Evolutionary conservation across 2,329 filamentous ascomycete species (phyloP).

Genomic region (Hirsutella minnesotensis): DNA sequence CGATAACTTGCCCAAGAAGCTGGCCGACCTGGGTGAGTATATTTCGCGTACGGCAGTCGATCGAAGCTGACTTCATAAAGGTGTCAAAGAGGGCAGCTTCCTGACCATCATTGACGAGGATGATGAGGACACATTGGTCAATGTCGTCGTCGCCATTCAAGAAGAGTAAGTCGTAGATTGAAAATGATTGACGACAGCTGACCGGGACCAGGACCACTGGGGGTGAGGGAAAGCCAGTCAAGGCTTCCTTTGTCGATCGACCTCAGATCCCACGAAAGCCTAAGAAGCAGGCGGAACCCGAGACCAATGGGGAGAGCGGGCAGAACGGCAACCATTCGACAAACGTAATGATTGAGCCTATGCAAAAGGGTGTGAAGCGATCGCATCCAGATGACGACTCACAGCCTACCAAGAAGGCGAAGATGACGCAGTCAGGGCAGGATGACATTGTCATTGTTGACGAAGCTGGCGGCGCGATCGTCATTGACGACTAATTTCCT

Average conservation of each 20-base stretch:
- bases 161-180: constrained; percentile 36
- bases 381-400: constrained; percentile 28
- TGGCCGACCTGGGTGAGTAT: constrained; percentile 57
- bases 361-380: constrained; percentile 33
- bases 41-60: not conserved
- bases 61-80: constrained; percentile 20
- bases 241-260: constrained; percentile 29
- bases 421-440: constrained; percentile 21
- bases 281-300: constrained; percentile 25
- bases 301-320: constrained; percentile 26
- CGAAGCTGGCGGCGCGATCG: constrained; percentile 47
- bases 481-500: constrained; percentile 47
- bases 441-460: constrained; percentile 37
- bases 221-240: constrained; percentile 42
- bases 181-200: constrained; percentile 9
- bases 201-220: constrained; percentile 26
- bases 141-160: constrained; percentile 62
- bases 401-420: constrained; percentile 37
- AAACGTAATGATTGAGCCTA: constrained; percentile 19
- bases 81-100: constrained; percentile 61
- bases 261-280: constrained; percentile 41
- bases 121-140: constrained; percentile 61
- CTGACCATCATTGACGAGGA: constrained; percentile 79
- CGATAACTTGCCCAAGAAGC: constrained; percentile 70
- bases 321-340: constrained; percentile 28